Evolutionary conservation across 371 early-diverging fungal species (phyloP), one percentile per base, ranked within the genome.

Genomic region (Actinomortierella wolfii): DNA sequence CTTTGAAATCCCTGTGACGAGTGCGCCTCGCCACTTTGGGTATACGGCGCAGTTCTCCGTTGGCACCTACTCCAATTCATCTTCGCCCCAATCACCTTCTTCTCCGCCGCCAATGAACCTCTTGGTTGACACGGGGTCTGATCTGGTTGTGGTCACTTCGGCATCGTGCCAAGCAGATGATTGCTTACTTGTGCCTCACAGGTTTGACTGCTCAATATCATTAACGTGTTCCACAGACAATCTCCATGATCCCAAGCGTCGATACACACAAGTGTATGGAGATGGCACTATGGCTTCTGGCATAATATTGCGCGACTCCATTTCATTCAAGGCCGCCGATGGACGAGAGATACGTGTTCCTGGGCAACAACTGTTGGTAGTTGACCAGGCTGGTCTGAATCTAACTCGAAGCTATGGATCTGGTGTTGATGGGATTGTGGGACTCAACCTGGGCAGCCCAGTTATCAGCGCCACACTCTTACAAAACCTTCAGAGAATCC

Each of bases 51-150:
- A 43, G 1, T 51, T 71, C 49, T 58, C 62, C 5, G 55, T 71
- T 29, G 71, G 71, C 24, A 61, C 66, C 1, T 59, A 54, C 48
- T 14, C 17, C 24, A 18, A 4, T 4, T 11, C 11, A 34, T 11
- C 40, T 8, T 45, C 46, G 24, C 28, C 15, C 34, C 7, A 2
- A 18, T 11, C 47, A 40, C 24, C n/a, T 28, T 0, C 23, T 23
- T 2, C 24, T 3, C 21, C 9, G 2, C 14, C 20, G 14, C 44
- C 44, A 23, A 47, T 13, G 20, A 39, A 66, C 25, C 42, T 71
- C 23, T 28, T 71, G 5, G 44, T 71, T 7, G 71, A 71, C 45
- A 71, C 71, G 1, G 71, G 71, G 7, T 71, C 71, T 2, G 71
- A 65, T 21, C 55, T 65, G 42, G 43, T 61, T 2, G 71, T 66